These are phyloP conservation scores for Xylaria sp. DNA, from an alignment of 2,329 filamentous ascomycete genomes.

Conservation along the genomic window DNA sequence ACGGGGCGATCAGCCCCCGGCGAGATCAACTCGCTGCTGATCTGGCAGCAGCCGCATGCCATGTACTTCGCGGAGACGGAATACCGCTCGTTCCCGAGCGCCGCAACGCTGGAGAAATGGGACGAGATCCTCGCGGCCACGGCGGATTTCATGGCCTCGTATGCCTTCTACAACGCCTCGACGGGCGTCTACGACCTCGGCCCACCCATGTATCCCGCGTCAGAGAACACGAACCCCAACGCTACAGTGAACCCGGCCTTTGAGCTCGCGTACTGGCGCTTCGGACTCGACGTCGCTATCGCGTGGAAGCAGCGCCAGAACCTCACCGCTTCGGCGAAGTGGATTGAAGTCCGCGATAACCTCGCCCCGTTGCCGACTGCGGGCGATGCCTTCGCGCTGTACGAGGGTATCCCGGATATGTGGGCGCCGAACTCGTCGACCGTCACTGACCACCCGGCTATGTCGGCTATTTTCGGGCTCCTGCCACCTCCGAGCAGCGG, in stretches of 20 bases:
- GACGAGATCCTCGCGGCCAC: constrained; percentile 61
- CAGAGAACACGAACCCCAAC: constrained; percentile 69
- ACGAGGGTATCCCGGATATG: constrained; percentile 61
- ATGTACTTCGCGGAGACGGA: constrained; percentile 70
- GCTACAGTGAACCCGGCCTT: constrained; percentile 68
- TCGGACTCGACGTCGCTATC: constrained; percentile 65
- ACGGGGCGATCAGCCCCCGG: constrained; percentile 66
- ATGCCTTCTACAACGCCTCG: constrained; percentile 64
- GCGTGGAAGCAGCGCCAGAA: constrained; percentile 63
- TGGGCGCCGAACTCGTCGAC: constrained; percentile 53
- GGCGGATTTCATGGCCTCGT: constrained; percentile 70
- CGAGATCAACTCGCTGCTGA: constrained; percentile 69
- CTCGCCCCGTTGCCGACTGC: constrained; percentile 64
- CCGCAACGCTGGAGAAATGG: constrained; percentile 62
- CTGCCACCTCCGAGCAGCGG: constrained; percentile 55
- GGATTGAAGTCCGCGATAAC: constrained; percentile 61
- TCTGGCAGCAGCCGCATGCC: constrained; percentile 72
- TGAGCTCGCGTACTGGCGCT: constrained; percentile 70
- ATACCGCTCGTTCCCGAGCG: constrained; percentile 58
- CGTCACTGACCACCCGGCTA: constrained; percentile 56
- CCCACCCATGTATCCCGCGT: constrained; percentile 58
- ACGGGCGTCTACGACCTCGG: constrained; percentile 63
- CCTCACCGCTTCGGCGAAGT: constrained; percentile 56
- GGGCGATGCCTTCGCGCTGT: constrained; percentile 64
- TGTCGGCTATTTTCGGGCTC: constrained; percentile 57